Evolutionary conservation across 208 protist genomes (phyloP).

Genomic region (Leishmania gerbilli): DNA sequence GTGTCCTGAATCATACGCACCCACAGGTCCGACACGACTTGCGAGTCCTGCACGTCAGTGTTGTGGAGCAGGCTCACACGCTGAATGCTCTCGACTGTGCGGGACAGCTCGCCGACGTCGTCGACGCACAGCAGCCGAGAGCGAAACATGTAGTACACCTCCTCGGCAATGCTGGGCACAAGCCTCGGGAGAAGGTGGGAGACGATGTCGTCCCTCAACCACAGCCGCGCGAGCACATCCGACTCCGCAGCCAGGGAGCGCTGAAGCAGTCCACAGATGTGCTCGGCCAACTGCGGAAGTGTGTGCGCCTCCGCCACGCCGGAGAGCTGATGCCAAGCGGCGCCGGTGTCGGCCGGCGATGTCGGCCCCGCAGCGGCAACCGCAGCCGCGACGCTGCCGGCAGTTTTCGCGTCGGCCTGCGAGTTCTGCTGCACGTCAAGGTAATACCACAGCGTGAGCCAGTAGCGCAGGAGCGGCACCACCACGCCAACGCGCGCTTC

Average conservation of each 20-base stretch:
- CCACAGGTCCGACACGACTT: conserved; percentile 50
- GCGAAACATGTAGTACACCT: conserved; percentile 85
- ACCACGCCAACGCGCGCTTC: conserved; percentile 64
- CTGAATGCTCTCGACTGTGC: conserved; percentile 76
- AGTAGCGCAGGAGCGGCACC: conserved; percentile 65
- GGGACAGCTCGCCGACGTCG: conserved; percentile 67
- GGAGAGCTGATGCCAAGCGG: conserved; percentile 14
- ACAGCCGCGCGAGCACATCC: conserved; percentile 64
- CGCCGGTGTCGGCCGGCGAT: conserved; percentile 3
- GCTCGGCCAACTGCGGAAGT: conserved; percentile 55
- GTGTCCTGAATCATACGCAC: conserved; percentile 86
- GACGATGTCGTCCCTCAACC: conserved; percentile 77
- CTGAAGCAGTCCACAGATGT: conserved; percentile 66
- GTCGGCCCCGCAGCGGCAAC: background rate
- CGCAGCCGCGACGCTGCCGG: background rate
- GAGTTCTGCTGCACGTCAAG: conserved; percentile 24
- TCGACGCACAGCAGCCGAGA: conserved; percentile 78
- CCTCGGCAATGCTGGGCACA: conserved; percentile 56
- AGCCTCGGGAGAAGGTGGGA: conserved; percentile 58
- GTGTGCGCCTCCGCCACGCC: conserved; percentile 24
- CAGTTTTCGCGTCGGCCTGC: conserved; percentile 1
- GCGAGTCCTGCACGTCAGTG: conserved; percentile 39
- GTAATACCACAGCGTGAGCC: conserved; percentile 54
- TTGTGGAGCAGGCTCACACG: conserved; percentile 37
- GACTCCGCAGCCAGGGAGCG: conserved; percentile 52